phyloP scores from a whole-genome alignment of 1,284 basidiomycete species.

The Trichosporon sp. region DNA sequence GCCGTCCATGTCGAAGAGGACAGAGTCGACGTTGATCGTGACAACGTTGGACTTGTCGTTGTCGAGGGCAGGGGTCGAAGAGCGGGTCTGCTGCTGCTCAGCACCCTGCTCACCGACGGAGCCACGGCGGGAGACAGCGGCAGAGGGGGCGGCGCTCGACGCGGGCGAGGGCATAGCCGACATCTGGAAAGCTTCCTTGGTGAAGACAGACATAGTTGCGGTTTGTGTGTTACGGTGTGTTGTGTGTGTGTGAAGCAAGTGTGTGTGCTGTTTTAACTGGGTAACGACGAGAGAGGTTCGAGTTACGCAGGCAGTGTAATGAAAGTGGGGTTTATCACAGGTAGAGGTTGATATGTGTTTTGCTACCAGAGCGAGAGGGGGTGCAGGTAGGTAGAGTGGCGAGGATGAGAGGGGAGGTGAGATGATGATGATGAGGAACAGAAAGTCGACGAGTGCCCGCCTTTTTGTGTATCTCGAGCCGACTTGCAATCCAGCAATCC shows the following conservation, averaged over 20 bases:
- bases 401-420: slow-evolving; percentile 5
- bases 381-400: slow-evolving; percentile 4
- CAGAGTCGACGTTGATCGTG: slow-evolving; percentile 56
- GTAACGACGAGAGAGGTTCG: not conserved
- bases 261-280: slow-evolving; percentile 7
- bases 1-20: slow-evolving; percentile 57
- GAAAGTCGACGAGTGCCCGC: slow-evolving; percentile 2
- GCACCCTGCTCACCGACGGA: slow-evolving; percentile 26
- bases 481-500: not conserved
- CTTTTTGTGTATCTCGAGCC: slow-evolving; percentile 21
- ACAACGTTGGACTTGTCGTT: slow-evolving; percentile 55
- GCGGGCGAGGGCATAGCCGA: slow-evolving; percentile 51
- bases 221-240: slow-evolving; percentile 43
- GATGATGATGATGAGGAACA: slow-evolving; percentile 15
- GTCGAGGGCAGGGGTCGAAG: slow-evolving; percentile 69
- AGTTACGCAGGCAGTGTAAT: slow-evolving; percentile 11
- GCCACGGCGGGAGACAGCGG: slow-evolving; percentile 42
- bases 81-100: slow-evolving; percentile 20
- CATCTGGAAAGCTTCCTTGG: slow-evolving; percentile 57
- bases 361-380: slow-evolving; percentile 12
- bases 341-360: not conserved
- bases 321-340: slow-evolving; percentile 18
- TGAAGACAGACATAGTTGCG: slow-evolving; percentile 56
- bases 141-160: slow-evolving; percentile 40
- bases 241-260: slow-evolving; percentile 35